A percentile compares a stretch with the other conserved stretches of the same genome.
phyloP scores from a whole-genome alignment of 768 basidiomycete genomes.

The Boletus bicolor region DNA sequence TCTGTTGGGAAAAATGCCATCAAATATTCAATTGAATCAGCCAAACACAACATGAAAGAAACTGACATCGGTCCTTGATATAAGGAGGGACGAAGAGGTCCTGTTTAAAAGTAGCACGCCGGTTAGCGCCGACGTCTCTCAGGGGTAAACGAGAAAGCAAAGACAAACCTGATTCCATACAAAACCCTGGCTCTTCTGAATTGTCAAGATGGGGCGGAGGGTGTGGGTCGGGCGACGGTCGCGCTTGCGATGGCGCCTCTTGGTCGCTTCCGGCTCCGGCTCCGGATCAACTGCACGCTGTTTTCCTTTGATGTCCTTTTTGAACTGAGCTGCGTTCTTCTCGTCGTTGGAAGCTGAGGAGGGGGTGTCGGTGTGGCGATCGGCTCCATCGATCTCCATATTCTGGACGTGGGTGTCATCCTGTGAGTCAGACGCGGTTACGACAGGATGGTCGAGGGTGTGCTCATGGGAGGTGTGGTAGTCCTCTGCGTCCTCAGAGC shows the following conservation, averaged over 20 bases:
- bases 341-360: constrained; percentile 24
- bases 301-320: constrained; percentile 74
- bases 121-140: not conserved
- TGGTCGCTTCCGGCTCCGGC: constrained; percentile 40
- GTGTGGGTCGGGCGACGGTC: constrained; percentile 57
- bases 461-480: constrained; percentile 37
- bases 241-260: constrained; percentile 48
- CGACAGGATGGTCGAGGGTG: constrained; percentile 28
- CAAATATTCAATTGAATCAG: not conserved
- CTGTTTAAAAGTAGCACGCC: constrained; percentile 32
- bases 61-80: constrained; percentile 85
- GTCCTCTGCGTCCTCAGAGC: constrained; percentile 74
- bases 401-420: constrained; percentile 47
- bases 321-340: constrained; percentile 38
- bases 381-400: constrained; percentile 50
- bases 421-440: constrained; percentile 26
- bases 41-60: constrained; percentile 13
- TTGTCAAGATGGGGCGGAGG: constrained; percentile 80
- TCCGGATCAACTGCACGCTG: constrained; percentile 73
- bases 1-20: constrained; percentile 39
- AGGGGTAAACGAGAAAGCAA: not conserved
- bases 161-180: constrained; percentile 85
- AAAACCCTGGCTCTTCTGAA: constrained; percentile 83
- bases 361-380: constrained; percentile 21
- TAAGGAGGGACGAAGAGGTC: constrained; percentile 86